Conservation (phyloP, 208 protist species). For the Naegleria gruberi region DNA sequence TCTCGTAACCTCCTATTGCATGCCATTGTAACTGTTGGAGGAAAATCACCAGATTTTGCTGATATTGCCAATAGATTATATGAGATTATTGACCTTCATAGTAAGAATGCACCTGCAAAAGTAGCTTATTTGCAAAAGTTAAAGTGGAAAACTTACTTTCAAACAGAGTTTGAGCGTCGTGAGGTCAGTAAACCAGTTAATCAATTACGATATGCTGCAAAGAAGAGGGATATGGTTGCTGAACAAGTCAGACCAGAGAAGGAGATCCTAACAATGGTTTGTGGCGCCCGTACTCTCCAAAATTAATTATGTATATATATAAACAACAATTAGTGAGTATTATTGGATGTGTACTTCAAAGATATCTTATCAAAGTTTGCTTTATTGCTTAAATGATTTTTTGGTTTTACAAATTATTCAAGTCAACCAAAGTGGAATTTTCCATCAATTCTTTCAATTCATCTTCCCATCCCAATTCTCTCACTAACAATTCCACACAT, state of each 20-base stretch:
- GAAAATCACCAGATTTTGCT: background rate
- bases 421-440: no score
- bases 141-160: background rate
- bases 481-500: background rate
- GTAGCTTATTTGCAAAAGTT: background rate
- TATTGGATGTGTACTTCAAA: no score
- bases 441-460: background rate
- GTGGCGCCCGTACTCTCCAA: no score
- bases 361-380: no score
- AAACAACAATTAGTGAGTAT: no score
- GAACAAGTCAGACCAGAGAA: no score
- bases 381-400: no score
- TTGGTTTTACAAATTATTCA: no score
- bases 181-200: background rate
- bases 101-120: background rate
- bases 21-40: background rate
- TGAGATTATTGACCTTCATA: background rate
- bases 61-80: background rate
- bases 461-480: background rate
- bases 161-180: background rate
- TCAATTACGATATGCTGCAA: background rate
- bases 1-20: background rate
- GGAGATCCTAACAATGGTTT: no score
- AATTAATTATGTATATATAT: no score
- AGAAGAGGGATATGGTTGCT: no score